Evolutionary conservation across 73 alveolate genomes (phyloP).

Genomic region (Tetrahymena thermophila): DNA sequence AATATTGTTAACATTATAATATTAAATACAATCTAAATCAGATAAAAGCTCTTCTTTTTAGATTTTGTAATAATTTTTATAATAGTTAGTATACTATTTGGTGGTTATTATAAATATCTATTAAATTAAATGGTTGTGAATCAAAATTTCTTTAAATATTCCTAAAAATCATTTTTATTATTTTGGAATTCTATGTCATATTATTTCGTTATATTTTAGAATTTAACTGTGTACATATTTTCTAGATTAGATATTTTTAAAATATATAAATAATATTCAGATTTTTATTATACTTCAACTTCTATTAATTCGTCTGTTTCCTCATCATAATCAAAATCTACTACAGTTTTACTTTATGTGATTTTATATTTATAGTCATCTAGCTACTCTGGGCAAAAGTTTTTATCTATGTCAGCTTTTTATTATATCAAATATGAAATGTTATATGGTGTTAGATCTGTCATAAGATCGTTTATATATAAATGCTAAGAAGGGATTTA

Average conservation of each 20-base stretch:
- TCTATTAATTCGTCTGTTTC: not conserved
- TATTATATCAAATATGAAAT: not conserved
- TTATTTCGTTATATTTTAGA: not conserved
- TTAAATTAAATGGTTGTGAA: not conserved
- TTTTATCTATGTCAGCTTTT: not conserved
- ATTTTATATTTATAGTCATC: not conserved
- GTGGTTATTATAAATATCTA: not conserved
- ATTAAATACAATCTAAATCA: too few relatives aligned
- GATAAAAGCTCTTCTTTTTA: too few relatives aligned
- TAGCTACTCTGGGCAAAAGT: not conserved
- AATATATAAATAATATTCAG: not conserved
- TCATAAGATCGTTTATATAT: not conserved
- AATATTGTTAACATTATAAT: not conserved
- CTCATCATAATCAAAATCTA: not conserved
- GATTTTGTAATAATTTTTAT: too few relatives aligned
- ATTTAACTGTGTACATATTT: not conserved
- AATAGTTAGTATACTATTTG: too few relatives aligned
- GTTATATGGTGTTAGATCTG: not conserved
- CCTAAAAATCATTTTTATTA: not conserved
- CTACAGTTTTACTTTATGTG: not conserved
- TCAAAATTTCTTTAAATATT: not conserved
- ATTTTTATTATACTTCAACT: not conserved
- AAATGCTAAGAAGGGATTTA: too few relatives aligned
- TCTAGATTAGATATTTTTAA: not conserved
- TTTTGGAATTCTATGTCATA: not conserved